Base-by-base conservation (phyloP, 805 yeast genomes). In the Metschnikowia baotianmanensis region DNA sequence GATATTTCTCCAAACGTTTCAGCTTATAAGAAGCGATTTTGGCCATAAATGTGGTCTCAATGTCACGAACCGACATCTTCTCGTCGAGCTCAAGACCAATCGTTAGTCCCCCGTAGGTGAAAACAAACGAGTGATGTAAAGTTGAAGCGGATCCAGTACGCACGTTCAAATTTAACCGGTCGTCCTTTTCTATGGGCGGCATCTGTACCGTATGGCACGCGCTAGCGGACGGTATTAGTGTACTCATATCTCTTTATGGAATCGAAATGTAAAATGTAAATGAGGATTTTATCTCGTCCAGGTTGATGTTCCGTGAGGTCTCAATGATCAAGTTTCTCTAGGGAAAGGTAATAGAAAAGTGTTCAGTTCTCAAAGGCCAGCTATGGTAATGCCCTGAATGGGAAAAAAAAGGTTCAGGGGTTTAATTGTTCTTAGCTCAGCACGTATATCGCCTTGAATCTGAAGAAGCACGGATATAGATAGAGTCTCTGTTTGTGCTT, bases 91-190 rank as follows among this genome's bases (percentile, higher is more conserved):
- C 75, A 13, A 84, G 53, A 1, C 83, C 84, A 8, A 80, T 59
- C 0, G 80, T 74, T 13, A 82, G 61, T 0, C 93, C 93, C n/a
- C 90, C 91, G 56, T 69, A 77, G 0, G 78, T 80, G 22, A 80
- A 73, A 1, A 84, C 67, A 36, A 79, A 67, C 5, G 90, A 83
- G 50, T 80, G 75, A 26, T 74, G 68, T 19, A 80, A 66, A 1
- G 74, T 64, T 2, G 80, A 63, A 0, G 87, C 78, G 2, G 87
- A 77, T 12, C 93, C 93, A 1, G 88, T 80, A 42, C 91, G 68
- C 33, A 75, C 75, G 39, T 78, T 78, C 45, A 83, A 62, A 42
- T 77, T 71, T 31, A 71, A 56, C 21, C 84, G 65, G 42, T 76
- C 77, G 50, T 78, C 85, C 24, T 67, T 71, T 36, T 71, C 78